Evolutionary conservation across 169 alveolate genomes (phyloP).

Genomic region (Besnoitia besnoiti): DNA sequence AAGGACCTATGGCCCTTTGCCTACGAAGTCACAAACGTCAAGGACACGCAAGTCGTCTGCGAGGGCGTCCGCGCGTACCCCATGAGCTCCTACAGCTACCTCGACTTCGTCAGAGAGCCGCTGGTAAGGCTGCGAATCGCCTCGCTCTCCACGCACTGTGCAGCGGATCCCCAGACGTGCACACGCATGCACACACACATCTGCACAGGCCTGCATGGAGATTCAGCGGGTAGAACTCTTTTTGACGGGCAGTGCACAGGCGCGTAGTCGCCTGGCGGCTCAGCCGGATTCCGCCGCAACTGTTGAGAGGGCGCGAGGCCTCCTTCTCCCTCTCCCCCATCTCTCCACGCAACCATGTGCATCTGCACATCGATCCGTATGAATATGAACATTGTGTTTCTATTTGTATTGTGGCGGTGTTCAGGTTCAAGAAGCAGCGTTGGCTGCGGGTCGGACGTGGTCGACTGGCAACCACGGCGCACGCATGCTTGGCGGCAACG

Average conservation of each 20-base stretch:
- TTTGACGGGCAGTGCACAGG: no score
- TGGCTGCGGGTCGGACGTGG: conserved; percentile 78
- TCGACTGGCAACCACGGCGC: conserved; percentile 85
- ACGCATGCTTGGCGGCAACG: conserved; percentile 81
- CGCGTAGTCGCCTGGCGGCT: no score
- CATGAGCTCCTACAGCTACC: conserved; percentile 79
- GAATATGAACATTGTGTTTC: neutral
- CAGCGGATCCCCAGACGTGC: neutral
- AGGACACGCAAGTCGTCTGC: conserved; percentile 73
- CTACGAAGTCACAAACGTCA: conserved; percentile 75
- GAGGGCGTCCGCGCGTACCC: conserved; percentile 75
- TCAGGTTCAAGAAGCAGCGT: conserved; percentile 79
- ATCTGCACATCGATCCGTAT: no score
- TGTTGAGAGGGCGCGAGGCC: no score
- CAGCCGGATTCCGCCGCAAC: no score
- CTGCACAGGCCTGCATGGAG: no score
- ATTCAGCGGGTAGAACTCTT: no score
- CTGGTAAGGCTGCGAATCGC: conserved; percentile 30
- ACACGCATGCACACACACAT: no score
- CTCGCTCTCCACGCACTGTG: neutral
- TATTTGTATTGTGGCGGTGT: neutral
- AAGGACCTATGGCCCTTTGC: conserved; percentile 78
- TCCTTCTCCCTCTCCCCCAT: no score
- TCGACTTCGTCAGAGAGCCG: conserved; percentile 78
- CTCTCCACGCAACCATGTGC: no score